A percentile compares a stretch with the other conserved stretches of the same genome.
Conservation (phyloP, 164 flowering plant genomes). For the Chimonanthus praecox region DNA sequence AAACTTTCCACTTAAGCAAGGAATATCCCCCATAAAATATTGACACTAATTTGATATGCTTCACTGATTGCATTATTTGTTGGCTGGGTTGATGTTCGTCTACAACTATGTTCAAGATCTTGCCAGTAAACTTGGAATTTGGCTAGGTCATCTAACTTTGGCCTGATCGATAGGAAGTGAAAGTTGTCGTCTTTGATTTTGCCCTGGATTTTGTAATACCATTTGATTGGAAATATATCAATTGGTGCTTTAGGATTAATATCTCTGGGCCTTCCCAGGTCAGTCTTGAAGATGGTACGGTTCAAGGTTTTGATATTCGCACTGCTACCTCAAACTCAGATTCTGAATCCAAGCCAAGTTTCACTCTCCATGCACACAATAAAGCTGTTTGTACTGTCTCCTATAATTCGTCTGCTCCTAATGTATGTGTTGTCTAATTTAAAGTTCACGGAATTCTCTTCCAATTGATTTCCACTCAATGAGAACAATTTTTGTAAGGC, state of each 20-base stretch:
- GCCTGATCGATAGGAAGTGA: too few relatives aligned
- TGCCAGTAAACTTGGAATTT: too few relatives aligned
- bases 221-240: too few relatives aligned
- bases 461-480: not conserved
- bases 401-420: constrained; percentile 58
- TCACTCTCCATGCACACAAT: constrained; percentile 92
- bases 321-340: constrained; percentile 48
- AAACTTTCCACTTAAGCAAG: not conserved
- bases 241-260: too few relatives aligned
- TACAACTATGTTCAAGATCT: too few relatives aligned
- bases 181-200: too few relatives aligned
- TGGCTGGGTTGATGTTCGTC: not conserved
- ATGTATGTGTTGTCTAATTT: constrained; percentile 34
- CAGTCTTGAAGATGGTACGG: constrained; percentile 86
- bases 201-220: too few relatives aligned
- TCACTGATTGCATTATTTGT: not conserved
- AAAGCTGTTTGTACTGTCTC: constrained; percentile 75
- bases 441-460: not conserved
- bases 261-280: constrained; percentile 34
- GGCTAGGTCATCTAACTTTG: too few relatives aligned
- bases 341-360: constrained; percentile 51
- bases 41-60: too few relatives aligned
- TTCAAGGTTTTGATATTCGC: constrained; percentile 76
- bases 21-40: not conserved
- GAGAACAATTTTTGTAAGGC: not conserved